Base-by-base conservation (phyloP, 345 rosid species). In the Murraya paniculata region DNA sequence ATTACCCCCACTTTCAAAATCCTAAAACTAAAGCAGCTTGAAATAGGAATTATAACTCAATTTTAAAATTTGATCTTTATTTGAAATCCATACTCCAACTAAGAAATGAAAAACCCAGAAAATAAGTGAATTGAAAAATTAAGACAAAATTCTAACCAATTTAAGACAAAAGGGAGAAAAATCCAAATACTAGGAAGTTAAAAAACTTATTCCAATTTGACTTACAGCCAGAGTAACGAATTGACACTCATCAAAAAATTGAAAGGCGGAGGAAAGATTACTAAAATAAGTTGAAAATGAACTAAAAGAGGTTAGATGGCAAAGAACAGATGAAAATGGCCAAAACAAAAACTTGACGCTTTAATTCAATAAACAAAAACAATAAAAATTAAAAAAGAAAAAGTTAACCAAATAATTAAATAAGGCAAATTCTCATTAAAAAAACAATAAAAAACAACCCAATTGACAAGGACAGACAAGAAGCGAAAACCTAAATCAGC, bases 51-150 rank as follows among this genome's bases (percentile, higher is more conserved):
- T 55, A 50, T 18, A 58, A 56, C 56, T 60, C 59, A 66, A 38
- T 50, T 72, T n/a, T 66, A 31, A 61, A 67, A 76, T 45, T 53
- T 48, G 60, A 53, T 66, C 53, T 68, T 80, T 55, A 77, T 56
- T 55, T 73, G 69, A 73, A 60, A 64, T 56, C 36, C 65, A 74
- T 74, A 71, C 30, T 7, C 71, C 45, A 71, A 59, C 57, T 7
- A 41, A 75, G 71, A 76, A 48, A 13, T 45, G 56, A 36, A 45
- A 50, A 77, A 50, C 61, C 72, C 21, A n/a, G 7, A 77, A 36
- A 22, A 67, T 36, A 68, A 72, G 14, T 28, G 68, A 35, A 74
- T 19, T 74, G 9, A 59, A 11, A 60, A 38, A 18, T 5, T 19
- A 61, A 41, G n/a, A 66, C 36, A 56, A 72, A 33, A 71, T 22